These are phyloP conservation scores for Rhododendron mucronatum DNA, from an alignment of 148 eudicot genomes.

Conservation along the genomic window DNA sequence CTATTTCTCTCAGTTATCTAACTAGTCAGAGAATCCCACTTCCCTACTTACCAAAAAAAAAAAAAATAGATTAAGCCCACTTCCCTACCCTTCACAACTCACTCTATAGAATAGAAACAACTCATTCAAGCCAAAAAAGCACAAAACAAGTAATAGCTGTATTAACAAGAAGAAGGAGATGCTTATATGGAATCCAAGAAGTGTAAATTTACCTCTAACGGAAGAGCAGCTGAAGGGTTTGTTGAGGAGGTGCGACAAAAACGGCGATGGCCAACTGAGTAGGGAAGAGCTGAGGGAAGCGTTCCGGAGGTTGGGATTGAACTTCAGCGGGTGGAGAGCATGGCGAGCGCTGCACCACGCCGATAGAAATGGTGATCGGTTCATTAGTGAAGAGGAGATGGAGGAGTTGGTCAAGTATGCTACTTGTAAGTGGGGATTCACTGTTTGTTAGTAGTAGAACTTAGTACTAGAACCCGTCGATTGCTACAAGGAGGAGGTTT, in stretches of 20 bases:
- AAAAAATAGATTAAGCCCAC: too few relatives aligned
- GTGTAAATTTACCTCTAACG: neutral
- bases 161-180: neutral
- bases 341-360: neutral
- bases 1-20: neutral
- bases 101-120: neutral
- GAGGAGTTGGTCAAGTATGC: slow-evolving; percentile 1
- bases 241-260: neutral
- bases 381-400: slow-evolving; percentile 7
- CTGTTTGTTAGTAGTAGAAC: neutral
- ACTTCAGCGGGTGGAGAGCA: neutral
- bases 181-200: neutral
- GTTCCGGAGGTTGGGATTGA: neutral
- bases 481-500: neutral
- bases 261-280: neutral
- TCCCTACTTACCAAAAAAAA: too few relatives aligned
- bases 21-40: neutral
- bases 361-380: neutral
- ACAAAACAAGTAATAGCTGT: neutral
- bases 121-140: neutral
- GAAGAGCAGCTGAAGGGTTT: slow-evolving; percentile 4
- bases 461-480: neutral
- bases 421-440: neutral
- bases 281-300: slow-evolving; percentile 6
- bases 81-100: neutral